Conservation (phyloP, 2,329 filamentous ascomycete genomes). For the Metarhizium sp. region DNA sequence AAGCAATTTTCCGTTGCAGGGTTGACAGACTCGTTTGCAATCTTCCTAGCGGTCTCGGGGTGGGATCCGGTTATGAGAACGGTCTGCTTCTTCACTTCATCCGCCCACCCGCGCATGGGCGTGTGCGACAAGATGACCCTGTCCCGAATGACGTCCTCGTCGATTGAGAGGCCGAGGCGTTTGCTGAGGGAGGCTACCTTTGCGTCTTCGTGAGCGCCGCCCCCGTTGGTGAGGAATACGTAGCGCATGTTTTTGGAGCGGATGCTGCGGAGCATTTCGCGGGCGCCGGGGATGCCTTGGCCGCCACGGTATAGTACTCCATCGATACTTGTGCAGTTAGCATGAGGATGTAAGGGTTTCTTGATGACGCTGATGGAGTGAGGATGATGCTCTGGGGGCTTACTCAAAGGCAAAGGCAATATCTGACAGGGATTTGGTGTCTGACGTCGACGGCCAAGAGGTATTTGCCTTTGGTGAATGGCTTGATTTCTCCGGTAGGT, state of each 20-base stretch:
- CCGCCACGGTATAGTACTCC: conserved; percentile 86
- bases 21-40: conserved; percentile 52
- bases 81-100: conserved; percentile 35
- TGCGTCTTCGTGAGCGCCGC: conserved; percentile 64
- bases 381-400: conserved; percentile 4
- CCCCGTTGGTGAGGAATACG: conserved; percentile 92
- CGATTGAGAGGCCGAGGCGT: conserved; percentile 20
- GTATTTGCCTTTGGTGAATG: background rate
- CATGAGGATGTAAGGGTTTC: background rate
- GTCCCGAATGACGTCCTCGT: conserved; percentile 23
- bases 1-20: too few relatives aligned
- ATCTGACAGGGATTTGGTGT: conserved; percentile 18
- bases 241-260: conserved; percentile 73
- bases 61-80: conserved; percentile 67
- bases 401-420: conserved; percentile 30
- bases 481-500: background rate
- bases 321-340: conserved; percentile 53
- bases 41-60: conserved; percentile 55
- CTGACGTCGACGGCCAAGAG: background rate
- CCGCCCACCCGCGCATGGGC: conserved; percentile 57
- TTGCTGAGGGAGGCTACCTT: conserved; percentile 25
- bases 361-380: background rate
- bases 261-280: conserved; percentile 63
- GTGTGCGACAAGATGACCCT: conserved; percentile 73
- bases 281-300: conserved; percentile 68